Percentiles rank a stretch among this genome's conserved stretches.
phyloP scores from a whole-genome alignment of 257 asterid genomes.

The Solanum dulcamara region DNA sequence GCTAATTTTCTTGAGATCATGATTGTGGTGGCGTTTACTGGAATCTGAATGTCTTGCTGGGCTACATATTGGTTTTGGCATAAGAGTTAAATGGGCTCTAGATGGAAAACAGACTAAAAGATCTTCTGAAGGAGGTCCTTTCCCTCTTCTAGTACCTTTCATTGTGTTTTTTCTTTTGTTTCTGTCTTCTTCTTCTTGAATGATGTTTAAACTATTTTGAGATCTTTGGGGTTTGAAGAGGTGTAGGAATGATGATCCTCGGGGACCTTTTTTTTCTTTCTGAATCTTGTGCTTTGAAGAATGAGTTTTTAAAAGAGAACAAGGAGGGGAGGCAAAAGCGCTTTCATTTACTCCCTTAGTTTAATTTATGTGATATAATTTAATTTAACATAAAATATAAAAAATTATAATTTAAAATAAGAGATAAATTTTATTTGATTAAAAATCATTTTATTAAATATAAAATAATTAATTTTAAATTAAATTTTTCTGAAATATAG shows the following conservation, averaged over 20 bases:
- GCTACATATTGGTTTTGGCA: constrained; percentile 83
- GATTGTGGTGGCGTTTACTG: constrained; percentile 25
- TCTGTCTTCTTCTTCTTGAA: background rate
- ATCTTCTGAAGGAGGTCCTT: constrained; percentile 71
- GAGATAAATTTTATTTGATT: no score
- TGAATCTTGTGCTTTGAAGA: background rate
- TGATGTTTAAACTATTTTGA: background rate
- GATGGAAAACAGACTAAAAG: constrained; percentile 79
- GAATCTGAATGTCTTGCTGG: constrained; percentile 50
- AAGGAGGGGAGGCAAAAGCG: background rate
- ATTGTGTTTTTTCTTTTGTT: constrained; percentile 7
- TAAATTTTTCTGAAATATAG: no score
- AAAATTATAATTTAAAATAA: no score
- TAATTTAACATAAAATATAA: background rate
- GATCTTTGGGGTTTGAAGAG: constrained; percentile 10
- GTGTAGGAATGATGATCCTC: background rate
- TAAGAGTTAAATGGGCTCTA: constrained; percentile 58
- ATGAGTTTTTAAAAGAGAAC: constrained; percentile 6
- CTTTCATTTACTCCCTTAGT: constrained; percentile 1
- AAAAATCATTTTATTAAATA: no score
- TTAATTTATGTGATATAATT: background rate
- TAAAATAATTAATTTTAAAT: no score
- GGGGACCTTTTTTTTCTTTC: background rate
- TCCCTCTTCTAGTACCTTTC: constrained; percentile 52
- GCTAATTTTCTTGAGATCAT: constrained; percentile 12